These are phyloP conservation scores for Nemania sp. DNA, from an alignment of 2,329 filamentous ascomycete genomes.

Conservation along the genomic window DNA sequence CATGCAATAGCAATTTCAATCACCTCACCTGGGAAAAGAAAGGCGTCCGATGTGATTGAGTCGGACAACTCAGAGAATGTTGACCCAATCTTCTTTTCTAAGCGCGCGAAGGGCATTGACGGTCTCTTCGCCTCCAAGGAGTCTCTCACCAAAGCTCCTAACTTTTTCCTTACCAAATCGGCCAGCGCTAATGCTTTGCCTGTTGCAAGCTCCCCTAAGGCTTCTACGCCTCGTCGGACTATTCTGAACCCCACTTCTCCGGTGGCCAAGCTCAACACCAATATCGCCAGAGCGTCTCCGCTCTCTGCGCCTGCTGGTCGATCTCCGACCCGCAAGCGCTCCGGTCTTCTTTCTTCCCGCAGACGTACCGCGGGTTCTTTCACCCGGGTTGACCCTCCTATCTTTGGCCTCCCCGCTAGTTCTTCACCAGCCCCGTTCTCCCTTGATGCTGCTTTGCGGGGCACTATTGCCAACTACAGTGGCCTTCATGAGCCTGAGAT, in stretches of 20 bases:
- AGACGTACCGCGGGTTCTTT: conserved; percentile 73
- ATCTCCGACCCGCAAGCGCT: conserved; percentile 80
- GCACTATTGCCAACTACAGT: conserved; percentile 74
- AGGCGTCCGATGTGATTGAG: conserved; percentile 65
- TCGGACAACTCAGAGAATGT: conserved; percentile 70
- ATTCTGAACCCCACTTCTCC: conserved; percentile 67
- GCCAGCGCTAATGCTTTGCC: conserved; percentile 53
- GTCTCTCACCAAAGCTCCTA: conserved; percentile 60
- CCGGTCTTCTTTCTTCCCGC: conserved; percentile 75
- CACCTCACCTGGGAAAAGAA: conserved; percentile 65
- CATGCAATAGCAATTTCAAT: conserved; percentile 55
- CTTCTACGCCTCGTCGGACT: conserved; percentile 55
- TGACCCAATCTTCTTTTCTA: conserved; percentile 67
- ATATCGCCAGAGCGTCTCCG: conserved; percentile 63
- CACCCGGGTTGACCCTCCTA: conserved; percentile 77
- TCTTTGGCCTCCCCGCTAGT: conserved; percentile 62
- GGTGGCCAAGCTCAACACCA: conserved; percentile 59
- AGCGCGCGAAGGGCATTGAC: conserved; percentile 68
- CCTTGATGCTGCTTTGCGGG: conserved; percentile 84
- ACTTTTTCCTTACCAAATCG: conserved; percentile 60
- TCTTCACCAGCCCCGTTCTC: conserved; percentile 77
- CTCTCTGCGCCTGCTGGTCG: conserved; percentile 80
- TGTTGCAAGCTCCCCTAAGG: conserved; percentile 50
- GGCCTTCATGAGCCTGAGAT: conserved; percentile 60
- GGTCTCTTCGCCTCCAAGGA: conserved; percentile 57